phyloP scores from a whole-genome alignment of 306 rosid species.

The Vachellia pachyceras region DNA sequence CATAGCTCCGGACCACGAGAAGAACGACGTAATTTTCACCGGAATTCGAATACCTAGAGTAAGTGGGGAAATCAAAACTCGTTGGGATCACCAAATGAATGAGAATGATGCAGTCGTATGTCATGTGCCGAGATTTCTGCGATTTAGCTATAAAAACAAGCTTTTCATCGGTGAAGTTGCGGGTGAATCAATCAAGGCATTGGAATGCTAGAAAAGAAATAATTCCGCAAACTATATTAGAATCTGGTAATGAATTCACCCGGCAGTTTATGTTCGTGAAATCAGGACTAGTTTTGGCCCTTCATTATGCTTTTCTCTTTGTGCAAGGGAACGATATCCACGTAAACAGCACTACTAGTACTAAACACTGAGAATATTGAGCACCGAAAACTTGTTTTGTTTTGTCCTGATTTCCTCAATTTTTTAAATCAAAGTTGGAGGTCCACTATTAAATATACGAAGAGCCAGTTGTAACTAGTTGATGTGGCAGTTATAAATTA shows the following conservation, averaged over 20 bases:
- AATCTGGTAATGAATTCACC: not conserved
- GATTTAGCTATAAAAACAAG: not conserved
- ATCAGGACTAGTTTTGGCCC: not conserved
- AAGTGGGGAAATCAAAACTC: not conserved
- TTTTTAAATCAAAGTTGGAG: not conserved
- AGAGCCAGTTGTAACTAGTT: not conserved
- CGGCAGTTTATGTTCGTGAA: not conserved
- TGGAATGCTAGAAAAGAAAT: not conserved
- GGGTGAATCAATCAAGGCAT: not conserved
- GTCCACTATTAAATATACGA: too few relatives aligned
- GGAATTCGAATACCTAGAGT: constrained; percentile 1
- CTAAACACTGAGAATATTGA: not conserved
- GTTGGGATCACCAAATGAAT: not conserved
- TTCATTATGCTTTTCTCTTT: constrained; percentile 3
- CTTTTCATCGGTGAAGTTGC: not conserved
- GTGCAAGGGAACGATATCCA: constrained; percentile 2
- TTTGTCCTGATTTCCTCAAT: not conserved
- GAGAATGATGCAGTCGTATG: not conserved
- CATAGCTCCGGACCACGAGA: not conserved
- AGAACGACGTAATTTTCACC: too few relatives aligned
- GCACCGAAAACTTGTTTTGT: not conserved
- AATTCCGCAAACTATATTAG: not conserved
- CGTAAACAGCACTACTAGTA: not conserved
- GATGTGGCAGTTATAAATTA: too few relatives aligned
- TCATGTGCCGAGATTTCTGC: not conserved